Evolutionary conservation across 345 rosid genomes (phyloP).

Genomic region (Eucalyptus albens): DNA sequence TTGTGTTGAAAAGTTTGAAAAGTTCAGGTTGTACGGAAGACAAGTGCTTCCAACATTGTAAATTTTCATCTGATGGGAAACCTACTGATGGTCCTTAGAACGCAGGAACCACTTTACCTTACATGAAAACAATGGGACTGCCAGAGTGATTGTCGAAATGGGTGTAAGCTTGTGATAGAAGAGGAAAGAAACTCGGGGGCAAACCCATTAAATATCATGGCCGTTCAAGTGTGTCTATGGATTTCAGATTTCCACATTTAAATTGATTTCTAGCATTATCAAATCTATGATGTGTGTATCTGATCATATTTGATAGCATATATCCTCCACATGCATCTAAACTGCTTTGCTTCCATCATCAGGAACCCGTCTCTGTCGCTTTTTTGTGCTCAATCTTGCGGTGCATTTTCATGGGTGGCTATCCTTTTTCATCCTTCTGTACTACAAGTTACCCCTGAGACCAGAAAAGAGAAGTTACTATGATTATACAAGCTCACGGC

Average conservation of each 20-base stretch:
- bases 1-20: constrained; percentile 64
- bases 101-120: constrained; percentile 72
- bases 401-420: constrained; percentile 86
- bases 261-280: background rate
- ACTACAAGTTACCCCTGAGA: constrained; percentile 62
- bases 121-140: constrained; percentile 86
- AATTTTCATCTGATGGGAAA: too few species aligned
- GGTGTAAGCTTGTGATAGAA: constrained; percentile 68
- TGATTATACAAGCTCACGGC: constrained; percentile 65
- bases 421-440: constrained; percentile 68
- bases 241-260: constrained; percentile 27
- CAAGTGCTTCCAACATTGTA: too few species aligned
- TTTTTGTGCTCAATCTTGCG: constrained; percentile 53
- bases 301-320: background rate
- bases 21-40: too few species aligned
- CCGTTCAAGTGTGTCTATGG: constrained; percentile 68
- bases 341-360: background rate
- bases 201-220: constrained; percentile 76
- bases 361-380: constrained; percentile 75
- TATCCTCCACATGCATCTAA: background rate
- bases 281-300: background rate
- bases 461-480: constrained; percentile 51
- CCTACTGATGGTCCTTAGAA: constrained; percentile 69
- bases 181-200: constrained; percentile 60
- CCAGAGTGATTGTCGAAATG: constrained; percentile 14